Conservation (phyloP, 2,329 filamentous ascomycete species). For the Phaeoacremonium minimum region DNA sequence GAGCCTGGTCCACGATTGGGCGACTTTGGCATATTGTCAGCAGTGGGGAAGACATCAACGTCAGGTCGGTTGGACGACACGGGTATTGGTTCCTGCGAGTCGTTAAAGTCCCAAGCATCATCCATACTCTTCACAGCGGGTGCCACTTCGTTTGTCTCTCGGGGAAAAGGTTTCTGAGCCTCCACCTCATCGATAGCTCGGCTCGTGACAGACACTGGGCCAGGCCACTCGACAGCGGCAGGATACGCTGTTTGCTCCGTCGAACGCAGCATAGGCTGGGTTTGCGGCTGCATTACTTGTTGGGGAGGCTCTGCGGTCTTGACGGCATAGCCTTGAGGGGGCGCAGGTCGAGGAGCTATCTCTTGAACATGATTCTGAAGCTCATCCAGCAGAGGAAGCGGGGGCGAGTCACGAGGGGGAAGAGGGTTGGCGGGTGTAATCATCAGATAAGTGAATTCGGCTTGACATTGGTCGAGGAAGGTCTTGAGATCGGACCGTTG, state of each 20-base stretch:
- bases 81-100: constrained; percentile 61
- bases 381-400: constrained; percentile 54
- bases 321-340: constrained; percentile 19
- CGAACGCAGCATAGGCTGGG: constrained; percentile 17
- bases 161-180: background rate
- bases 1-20: constrained; percentile 65
- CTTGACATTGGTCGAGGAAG: constrained; percentile 61
- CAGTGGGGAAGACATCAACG: constrained; percentile 80
- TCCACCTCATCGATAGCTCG: constrained; percentile 15
- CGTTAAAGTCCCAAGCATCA: constrained; percentile 95
- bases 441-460: constrained; percentile 66
- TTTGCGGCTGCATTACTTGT: constrained; percentile 36
- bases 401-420: constrained; percentile 60
- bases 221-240: constrained; percentile 23
- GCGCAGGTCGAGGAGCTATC: constrained; percentile 41
- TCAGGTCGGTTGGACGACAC: constrained; percentile 64
- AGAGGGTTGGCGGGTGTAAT: constrained; percentile 61
- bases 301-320: constrained; percentile 31
- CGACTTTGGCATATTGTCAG: constrained; percentile 77
- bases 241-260: background rate
- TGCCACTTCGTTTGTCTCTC: constrained; percentile 39
- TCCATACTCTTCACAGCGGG: too few relatives aligned
- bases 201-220: constrained; percentile 15
- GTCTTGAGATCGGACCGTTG: constrained; percentile 51
- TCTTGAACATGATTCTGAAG: constrained; percentile 57